Percentiles rank a stretch among this genome's conserved stretches.
Evolutionary conservation across 371 early-diverging fungal species (phyloP).

Genomic region (Mortierella sp.): DNA sequence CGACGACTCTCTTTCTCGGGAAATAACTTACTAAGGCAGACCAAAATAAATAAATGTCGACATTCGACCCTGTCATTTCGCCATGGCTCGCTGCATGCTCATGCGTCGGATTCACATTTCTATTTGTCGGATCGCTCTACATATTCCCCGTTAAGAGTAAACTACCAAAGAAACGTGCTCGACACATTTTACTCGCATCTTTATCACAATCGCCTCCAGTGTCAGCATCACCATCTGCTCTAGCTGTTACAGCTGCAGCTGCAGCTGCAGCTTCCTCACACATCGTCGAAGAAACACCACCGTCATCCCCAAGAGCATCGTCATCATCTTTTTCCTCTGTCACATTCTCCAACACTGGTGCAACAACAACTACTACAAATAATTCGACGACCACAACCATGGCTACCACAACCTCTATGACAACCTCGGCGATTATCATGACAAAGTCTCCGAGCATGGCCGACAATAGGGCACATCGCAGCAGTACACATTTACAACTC

Average conservation of each 20-base stretch:
- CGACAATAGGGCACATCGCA: slow-evolving; percentile 29
- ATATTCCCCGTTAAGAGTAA: slow-evolving; percentile 25
- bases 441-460: slow-evolving; percentile 4
- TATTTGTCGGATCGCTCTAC: slow-evolving; percentile 49
- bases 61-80: slow-evolving; percentile 39
- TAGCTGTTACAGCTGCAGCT: slow-evolving; percentile 3
- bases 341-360: neutral
- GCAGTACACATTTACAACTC: slow-evolving; percentile 30
- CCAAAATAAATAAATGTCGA: slow-evolving; percentile 10
- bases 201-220: neutral
- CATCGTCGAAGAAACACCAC: slow-evolving; percentile 12
- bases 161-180: slow-evolving; percentile 18
- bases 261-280: neutral
- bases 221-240: neutral
- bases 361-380: neutral
- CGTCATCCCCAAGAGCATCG: slow-evolving; percentile 18
- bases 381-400: neutral
- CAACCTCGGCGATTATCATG: slow-evolving; percentile 1
- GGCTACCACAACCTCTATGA: neutral
- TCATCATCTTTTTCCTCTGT: slow-evolving; percentile 22
- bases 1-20: too few species aligned
- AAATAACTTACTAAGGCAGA: too few species aligned
- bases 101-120: slow-evolving; percentile 35
- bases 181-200: slow-evolving; percentile 6
- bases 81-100: slow-evolving; percentile 40